These are phyloP conservation scores for Russula vinacea DNA, from an alignment of 768 basidiomycete species.

Conservation along the genomic window DNA sequence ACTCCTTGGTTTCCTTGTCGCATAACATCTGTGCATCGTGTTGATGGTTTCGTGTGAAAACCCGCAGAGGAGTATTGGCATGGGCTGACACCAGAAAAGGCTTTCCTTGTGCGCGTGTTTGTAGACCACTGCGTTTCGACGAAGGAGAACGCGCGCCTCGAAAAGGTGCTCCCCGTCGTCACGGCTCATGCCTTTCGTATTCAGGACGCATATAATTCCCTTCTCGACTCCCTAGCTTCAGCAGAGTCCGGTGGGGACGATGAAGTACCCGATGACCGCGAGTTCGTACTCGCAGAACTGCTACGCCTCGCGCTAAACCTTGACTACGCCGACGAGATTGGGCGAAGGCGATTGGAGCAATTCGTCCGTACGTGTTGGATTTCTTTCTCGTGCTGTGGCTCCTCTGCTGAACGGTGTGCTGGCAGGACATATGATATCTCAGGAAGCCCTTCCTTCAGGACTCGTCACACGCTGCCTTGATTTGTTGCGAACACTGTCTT, in stretches of 20 bases:
- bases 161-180: constrained; percentile 76
- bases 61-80: constrained; percentile 68
- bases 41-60: background rate
- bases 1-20: background rate
- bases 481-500: constrained; percentile 67
- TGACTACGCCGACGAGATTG: constrained; percentile 92
- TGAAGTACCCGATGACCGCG: constrained; percentile 44
- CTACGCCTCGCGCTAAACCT: constrained; percentile 72
- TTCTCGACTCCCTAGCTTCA: constrained; percentile 44
- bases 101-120: constrained; percentile 80
- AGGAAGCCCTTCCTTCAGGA: constrained; percentile 62
- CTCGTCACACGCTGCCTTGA: constrained; percentile 78
- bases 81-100: constrained; percentile 64
- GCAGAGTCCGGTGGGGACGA: constrained; percentile 40
- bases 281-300: constrained; percentile 78
- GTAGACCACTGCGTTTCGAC: constrained; percentile 69
- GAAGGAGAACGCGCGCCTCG: constrained; percentile 60
- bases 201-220: constrained; percentile 64
- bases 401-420: constrained; percentile 11
- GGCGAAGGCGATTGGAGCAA: constrained; percentile 80
- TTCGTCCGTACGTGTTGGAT: constrained; percentile 63
- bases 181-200: constrained; percentile 76
- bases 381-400: background rate
- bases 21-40: background rate
- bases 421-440: constrained; percentile 76